These are phyloP conservation scores for Cyberlindnera maclurae DNA, from an alignment of 805 yeast species.

Conservation along the genomic window DNA sequence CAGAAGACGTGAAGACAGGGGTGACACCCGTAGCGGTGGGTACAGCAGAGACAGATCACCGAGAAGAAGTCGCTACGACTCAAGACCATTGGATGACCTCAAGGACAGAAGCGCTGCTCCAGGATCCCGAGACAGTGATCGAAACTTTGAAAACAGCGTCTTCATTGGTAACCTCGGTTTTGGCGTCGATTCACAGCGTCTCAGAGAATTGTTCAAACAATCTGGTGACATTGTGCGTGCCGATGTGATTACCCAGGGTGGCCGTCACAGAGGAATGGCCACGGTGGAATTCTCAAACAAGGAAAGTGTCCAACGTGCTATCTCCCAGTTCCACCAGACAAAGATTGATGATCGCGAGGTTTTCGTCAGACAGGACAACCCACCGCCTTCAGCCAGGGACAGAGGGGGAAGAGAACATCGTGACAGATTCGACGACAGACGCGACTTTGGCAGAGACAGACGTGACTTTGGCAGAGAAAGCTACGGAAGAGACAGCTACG, in stretches of 20 bases:
- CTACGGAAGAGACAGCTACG: not conserved
- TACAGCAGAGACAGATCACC: conserved; percentile 24
- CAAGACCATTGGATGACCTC: conserved; percentile 20
- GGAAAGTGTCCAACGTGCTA: conserved; percentile 66
- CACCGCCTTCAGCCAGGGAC: conserved; percentile 48
- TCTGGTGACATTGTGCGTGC: conserved; percentile 70
- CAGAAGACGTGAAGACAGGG: conserved; percentile 5
- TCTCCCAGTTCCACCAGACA: conserved; percentile 58
- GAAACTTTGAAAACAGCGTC: conserved; percentile 62
- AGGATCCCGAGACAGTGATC: conserved; percentile 31
- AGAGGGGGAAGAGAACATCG: conserved; percentile 6
- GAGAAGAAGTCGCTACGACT: conserved; percentile 17
- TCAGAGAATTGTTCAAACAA: conserved; percentile 51
- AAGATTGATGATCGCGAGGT: conserved; percentile 67
- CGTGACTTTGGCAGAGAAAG: conserved; percentile 12
- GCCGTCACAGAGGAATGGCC: conserved; percentile 84
- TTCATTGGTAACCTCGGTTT: conserved; percentile 73
- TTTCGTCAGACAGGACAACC: conserved; percentile 86
- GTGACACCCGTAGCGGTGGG: conserved; percentile 11
- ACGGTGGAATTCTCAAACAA: conserved; percentile 73
- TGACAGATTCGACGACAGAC: conserved; percentile 11
- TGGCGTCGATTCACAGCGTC: conserved; percentile 49
- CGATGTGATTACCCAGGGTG: conserved; percentile 71
- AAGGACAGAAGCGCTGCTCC: conserved; percentile 23
- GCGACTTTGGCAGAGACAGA: conserved; percentile 14